Conservation (phyloP, 441 rosid genomes). For the Cnidoscolus chayamansa region DNA sequence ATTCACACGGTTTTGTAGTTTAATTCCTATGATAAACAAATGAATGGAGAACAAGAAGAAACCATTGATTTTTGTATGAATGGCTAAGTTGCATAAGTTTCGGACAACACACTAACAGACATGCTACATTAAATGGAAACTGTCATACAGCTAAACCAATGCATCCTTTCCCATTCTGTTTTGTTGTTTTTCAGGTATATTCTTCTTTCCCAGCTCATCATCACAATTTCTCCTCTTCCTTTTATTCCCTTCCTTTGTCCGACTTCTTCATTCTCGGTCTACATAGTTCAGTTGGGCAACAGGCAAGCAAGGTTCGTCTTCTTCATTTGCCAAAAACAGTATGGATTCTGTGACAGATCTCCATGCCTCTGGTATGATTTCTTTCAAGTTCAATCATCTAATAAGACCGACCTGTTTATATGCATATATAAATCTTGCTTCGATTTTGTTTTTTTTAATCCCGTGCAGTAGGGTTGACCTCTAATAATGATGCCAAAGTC, state of each 20-base stretch:
- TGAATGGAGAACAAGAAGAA: too few species aligned
- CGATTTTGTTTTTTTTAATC: slow-evolving; percentile 19
- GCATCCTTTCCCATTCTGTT: neutral
- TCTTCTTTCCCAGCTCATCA: neutral
- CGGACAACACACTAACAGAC: neutral
- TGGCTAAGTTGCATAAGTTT: too few species aligned
- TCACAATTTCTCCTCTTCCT: too few species aligned
- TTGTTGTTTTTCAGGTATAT: neutral
- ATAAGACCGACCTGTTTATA: too few species aligned
- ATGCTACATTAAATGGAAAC: neutral
- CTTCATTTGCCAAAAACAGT: neutral
- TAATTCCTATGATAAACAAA: too few species aligned
- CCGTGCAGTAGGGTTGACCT: too few species aligned
- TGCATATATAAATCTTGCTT: neutral
- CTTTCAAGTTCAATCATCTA: neutral
- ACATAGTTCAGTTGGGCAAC: neutral
- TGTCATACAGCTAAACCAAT: slow-evolving; percentile 11
- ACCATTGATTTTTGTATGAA: too few species aligned
- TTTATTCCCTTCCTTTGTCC: neutral
- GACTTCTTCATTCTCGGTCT: too few species aligned
- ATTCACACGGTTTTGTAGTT: too few species aligned
- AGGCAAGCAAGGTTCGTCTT: neutral
- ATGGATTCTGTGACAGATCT: neutral
- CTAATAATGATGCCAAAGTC: slow-evolving; percentile 7
- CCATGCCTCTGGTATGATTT: neutral